phyloP scores from a whole-genome alignment of 2,329 filamentous ascomycete genomes.

The Bimuria novae-zelandiae region DNA sequence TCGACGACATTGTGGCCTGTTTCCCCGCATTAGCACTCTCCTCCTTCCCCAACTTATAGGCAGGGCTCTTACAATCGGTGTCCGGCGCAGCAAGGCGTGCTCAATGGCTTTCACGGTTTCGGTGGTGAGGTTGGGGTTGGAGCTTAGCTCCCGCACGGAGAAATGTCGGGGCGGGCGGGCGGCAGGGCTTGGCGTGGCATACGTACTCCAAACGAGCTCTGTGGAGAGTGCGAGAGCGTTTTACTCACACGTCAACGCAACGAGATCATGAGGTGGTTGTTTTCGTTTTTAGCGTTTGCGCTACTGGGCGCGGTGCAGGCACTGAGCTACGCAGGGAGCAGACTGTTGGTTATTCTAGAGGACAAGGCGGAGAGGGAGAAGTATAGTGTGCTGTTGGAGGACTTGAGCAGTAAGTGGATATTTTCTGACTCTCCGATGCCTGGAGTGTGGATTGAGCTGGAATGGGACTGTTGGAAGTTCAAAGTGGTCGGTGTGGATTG shows the following conservation, averaged over 20 bases:
- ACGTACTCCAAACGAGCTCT: constrained; percentile 42
- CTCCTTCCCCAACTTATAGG: not conserved
- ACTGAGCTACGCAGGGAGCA: constrained; percentile 75
- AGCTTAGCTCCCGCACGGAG: constrained; percentile 20
- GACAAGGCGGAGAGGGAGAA: constrained; percentile 77
- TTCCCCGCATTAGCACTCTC: not conserved
- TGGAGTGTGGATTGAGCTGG: no score
- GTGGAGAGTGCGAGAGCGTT: constrained; percentile 14
- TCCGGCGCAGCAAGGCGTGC: constrained; percentile 1
- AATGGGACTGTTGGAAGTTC: no score
- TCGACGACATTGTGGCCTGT: constrained; percentile 67
- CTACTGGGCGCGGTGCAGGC: constrained; percentile 72
- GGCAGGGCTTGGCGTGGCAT: constrained; percentile 46
- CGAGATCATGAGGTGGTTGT: constrained; percentile 72
- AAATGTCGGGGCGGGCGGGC: constrained; percentile 28
- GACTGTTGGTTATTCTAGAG: constrained; percentile 85
- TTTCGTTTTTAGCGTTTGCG: constrained; percentile 71
- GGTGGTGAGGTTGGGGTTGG: constrained; percentile 13
- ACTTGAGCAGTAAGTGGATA: constrained; percentile 60
- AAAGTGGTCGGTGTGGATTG: not conserved
- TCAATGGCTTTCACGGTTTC: constrained; percentile 25
- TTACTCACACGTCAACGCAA: constrained; percentile 25
- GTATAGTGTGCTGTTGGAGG: constrained; percentile 81
- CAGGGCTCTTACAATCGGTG: constrained; percentile 1
- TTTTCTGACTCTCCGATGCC: not conserved